Percentiles rank a stretch among this genome's conserved stretches.
These are phyloP conservation scores for Lactarius deliciosus DNA, from an alignment of 768 basidiomycete species.

Conservation along the genomic window DNA sequence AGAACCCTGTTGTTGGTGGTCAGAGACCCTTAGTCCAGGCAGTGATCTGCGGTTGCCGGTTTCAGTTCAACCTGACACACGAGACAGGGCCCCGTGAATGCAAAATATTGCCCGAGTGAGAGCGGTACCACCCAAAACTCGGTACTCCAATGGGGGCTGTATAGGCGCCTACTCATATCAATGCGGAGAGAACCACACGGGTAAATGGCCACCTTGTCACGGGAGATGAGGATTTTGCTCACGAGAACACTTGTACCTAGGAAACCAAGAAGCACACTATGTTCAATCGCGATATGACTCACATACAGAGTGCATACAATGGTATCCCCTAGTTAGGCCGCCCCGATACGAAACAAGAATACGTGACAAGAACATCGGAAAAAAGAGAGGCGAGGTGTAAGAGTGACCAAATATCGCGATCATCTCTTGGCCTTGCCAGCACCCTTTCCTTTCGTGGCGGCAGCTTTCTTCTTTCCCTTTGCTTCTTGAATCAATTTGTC, in stretches of 20 bases:
- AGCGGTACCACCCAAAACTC: not conserved
- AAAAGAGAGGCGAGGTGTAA: not conserved
- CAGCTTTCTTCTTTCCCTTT: slow-evolving; percentile 18
- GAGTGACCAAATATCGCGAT: not conserved
- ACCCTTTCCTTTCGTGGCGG: slow-evolving; percentile 20
- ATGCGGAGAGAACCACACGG: not conserved
- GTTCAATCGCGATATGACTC: slow-evolving; percentile 14
- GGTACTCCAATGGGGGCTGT: not conserved
- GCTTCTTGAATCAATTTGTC: slow-evolving; percentile 38
- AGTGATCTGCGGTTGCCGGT: not conserved
- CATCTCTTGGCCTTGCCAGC: slow-evolving; percentile 25
- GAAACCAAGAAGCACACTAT: slow-evolving; percentile 12
- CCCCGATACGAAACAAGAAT: slow-evolving; percentile 17
- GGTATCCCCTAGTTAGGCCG: slow-evolving; percentile 11
- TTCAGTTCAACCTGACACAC: not conserved
- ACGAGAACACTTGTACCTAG: slow-evolving; percentile 4
- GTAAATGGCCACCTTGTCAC: not conserved
- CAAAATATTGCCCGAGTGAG: slow-evolving; percentile 1
- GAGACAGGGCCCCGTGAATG: slow-evolving; percentile 9
- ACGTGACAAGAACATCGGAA: slow-evolving; percentile 9
- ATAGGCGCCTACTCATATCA: not conserved
- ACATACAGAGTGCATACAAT: slow-evolving; percentile 9
- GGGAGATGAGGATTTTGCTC: not conserved
- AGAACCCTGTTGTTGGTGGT: slow-evolving; percentile 1
- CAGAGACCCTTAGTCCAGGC: not conserved